Percentiles rank a stretch among this genome's conserved stretches.
These are phyloP conservation scores for Fusarium papillatum DNA, from an alignment of 2,329 filamentous ascomycete genomes.

Conservation along the genomic window DNA sequence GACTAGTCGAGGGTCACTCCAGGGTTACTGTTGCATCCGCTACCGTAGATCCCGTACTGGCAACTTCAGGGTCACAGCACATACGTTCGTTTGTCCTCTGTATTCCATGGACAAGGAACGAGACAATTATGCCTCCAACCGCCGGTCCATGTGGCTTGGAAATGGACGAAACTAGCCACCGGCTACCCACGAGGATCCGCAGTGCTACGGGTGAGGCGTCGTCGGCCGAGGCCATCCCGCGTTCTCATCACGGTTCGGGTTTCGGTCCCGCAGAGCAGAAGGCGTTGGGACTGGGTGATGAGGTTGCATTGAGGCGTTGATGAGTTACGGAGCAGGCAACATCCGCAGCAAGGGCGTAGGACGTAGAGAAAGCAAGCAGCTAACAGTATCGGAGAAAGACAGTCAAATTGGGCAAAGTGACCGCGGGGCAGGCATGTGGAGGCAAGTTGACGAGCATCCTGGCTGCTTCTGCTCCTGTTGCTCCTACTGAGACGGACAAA, in stretches of 20 bases:
- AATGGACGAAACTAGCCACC: conserved; percentile 22
- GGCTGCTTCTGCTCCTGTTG: background rate
- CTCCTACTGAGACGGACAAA: background rate
- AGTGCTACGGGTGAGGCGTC: conserved; percentile 25
- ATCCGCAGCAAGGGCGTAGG: conserved; percentile 10
- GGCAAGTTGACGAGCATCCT: conserved; percentile 6
- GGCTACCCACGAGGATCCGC: conserved; percentile 10
- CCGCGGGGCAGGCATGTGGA: background rate
- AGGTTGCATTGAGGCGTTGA: conserved; percentile 2
- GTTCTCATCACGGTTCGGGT: conserved; percentile 6
- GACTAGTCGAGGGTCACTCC: conserved; percentile 3
- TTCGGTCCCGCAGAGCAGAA: conserved; percentile 8
- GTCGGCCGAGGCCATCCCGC: conserved; percentile 24
- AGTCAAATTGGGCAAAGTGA: background rate
- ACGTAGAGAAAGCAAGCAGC: background rate
- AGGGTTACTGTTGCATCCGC: background rate
- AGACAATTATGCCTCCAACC: conserved; percentile 7
- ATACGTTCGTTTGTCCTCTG: background rate
- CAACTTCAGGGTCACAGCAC: conserved; percentile 7
- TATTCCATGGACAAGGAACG: conserved; percentile 5
- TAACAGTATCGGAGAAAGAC: background rate
- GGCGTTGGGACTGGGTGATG: conserved; percentile 9
- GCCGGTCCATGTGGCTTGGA: conserved; percentile 33
- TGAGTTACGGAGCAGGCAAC: background rate
- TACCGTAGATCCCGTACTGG: conserved; percentile 6